These are phyloP conservation scores for Mallotus repandus DNA, from an alignment of 441 rosid species.

Conservation along the genomic window DNA sequence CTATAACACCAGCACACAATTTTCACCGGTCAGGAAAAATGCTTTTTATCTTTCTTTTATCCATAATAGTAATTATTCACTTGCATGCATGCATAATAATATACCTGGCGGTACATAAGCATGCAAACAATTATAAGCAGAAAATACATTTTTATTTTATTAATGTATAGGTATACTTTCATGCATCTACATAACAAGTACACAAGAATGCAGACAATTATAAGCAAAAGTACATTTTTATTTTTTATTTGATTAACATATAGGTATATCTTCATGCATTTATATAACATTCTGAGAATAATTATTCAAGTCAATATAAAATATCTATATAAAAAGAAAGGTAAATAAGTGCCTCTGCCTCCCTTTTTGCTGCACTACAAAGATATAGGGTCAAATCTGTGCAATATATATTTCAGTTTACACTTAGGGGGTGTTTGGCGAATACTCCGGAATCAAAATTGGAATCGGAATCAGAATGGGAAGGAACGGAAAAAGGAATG, in stretches of 20 bases:
- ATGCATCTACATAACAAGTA: too few relatives aligned
- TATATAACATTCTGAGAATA: background rate
- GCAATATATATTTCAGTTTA: background rate
- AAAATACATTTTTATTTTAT: background rate
- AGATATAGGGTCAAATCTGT: background rate
- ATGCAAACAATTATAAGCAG: background rate
- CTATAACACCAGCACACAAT: background rate
- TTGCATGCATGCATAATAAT: background rate
- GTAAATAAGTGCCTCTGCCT: background rate
- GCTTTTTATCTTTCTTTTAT: background rate
- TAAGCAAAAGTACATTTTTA: too few relatives aligned
- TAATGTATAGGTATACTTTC: too few relatives aligned
- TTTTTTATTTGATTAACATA: background rate
- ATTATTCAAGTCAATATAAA: background rate
- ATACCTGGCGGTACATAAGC: background rate
- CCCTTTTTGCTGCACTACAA: background rate
- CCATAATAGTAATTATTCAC: background rate
- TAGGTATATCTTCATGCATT: background rate
- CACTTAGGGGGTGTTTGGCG: background rate
- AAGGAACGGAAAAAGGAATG: too few relatives aligned
- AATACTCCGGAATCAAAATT: too few relatives aligned
- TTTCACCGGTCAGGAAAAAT: background rate
- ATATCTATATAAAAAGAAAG: background rate
- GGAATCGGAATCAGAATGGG: too few relatives aligned
- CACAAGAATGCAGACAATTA: too few relatives aligned